Conservation (phyloP, 2,329 filamentous ascomycete genomes). For the Corniculantispora saksenae region DNA sequence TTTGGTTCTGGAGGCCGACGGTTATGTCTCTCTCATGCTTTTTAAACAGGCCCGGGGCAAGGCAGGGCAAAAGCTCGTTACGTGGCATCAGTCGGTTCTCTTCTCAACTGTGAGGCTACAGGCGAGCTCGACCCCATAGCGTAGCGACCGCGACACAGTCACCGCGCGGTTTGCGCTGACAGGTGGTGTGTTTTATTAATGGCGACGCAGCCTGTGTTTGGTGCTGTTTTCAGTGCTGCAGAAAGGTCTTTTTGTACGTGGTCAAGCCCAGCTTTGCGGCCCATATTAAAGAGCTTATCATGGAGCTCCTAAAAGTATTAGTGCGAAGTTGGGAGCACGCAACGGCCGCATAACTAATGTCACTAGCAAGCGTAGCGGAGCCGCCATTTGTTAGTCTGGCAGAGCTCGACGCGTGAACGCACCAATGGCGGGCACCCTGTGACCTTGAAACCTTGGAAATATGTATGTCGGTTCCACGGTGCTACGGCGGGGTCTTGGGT, state of each 20-base stretch:
- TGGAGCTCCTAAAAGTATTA: not conserved
- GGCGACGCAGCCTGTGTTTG: no score
- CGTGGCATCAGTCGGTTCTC: no score
- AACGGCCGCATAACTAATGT: not conserved
- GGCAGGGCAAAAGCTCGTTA: no score
- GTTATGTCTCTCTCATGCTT: no score
- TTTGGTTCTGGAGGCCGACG: not conserved
- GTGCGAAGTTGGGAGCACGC: not conserved
- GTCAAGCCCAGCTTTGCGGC: not conserved
- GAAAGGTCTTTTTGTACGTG: not conserved
- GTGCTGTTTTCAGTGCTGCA: no score
- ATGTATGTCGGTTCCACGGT: not conserved
- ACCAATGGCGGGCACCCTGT: not conserved
- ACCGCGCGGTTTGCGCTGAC: no score
- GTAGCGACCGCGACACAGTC: no score
- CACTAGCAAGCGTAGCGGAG: not conserved
- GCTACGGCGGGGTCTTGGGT: not conserved
- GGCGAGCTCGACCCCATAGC: no score
- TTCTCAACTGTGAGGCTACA: no score
- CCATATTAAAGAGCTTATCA: not conserved
- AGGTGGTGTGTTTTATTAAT: no score
- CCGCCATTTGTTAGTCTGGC: not conserved
- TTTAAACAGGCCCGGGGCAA: no score
- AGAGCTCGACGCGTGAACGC: no score
- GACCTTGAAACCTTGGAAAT: not conserved